A percentile compares a stretch with the other conserved stretches of the same genome.
Evolutionary conservation across 164 flowering plant genomes (phyloP).

Genomic region (Umbilicus rupestris): DNA sequence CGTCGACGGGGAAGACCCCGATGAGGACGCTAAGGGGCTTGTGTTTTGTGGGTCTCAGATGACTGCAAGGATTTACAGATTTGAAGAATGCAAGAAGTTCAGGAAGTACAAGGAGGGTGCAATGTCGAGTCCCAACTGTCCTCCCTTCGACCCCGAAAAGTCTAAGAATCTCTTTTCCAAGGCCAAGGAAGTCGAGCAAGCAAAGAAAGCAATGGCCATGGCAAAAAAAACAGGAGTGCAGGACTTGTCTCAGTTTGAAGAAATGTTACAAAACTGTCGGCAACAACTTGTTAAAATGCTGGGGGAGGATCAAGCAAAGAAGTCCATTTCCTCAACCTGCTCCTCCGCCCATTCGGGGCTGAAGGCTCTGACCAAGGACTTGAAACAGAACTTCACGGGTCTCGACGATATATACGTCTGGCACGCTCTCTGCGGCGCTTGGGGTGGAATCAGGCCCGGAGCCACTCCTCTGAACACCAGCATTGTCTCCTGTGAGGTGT

Average conservation of each 20-base stretch:
- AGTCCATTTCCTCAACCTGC: conserved; percentile 9
- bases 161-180: conserved; percentile 56
- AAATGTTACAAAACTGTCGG: conserved; percentile 25
- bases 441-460: conserved; percentile 89
- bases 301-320: conserved; percentile 16
- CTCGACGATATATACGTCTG: conserved; percentile 80
- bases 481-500: conserved; percentile 35
- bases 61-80: conserved; percentile 62
- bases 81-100: conserved; percentile 64
- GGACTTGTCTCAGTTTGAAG: conserved; percentile 32
- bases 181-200: conserved; percentile 59
- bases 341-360: conserved; percentile 29
- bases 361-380: conserved; percentile 62
- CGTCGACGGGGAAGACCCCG: conserved; percentile 38
- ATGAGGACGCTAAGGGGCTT: conserved; percentile 52
- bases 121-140: conserved; percentile 32
- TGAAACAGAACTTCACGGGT: conserved; percentile 51
- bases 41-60: conserved; percentile 75
- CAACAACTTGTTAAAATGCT: conserved; percentile 35
- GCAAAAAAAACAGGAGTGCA: conserved; percentile 30
- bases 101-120: conserved; percentile 45
- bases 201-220: conserved; percentile 41
- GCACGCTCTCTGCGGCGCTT: conserved; percentile 85
- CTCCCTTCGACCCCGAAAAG: conserved; percentile 39
- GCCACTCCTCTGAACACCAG: conserved; percentile 46